Evolutionary conservation across 805 yeast genomes (phyloP).

Genomic region (Candida patagonica): DNA sequence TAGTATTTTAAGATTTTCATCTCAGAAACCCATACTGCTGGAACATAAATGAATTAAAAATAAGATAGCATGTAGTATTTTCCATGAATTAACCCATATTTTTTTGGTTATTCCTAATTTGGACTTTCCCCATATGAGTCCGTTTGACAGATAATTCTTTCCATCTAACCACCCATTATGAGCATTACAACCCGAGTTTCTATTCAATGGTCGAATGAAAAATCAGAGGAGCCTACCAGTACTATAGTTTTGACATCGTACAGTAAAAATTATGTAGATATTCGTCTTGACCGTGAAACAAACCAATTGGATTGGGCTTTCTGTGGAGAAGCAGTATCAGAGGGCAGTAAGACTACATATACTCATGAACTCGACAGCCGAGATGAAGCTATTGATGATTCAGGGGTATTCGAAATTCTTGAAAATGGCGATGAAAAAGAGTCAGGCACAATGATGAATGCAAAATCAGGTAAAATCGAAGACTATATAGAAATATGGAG

Average conservation of each 20-base stretch:
- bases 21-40: too few species aligned
- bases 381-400: conserved; percentile 24
- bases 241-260: conserved; percentile 44
- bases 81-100: too few species aligned
- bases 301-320: conserved; percentile 25
- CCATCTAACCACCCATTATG: conserved; percentile 7
- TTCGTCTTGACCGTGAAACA: conserved; percentile 20
- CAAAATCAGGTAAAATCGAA: conserved; percentile 33
- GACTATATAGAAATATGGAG: conserved; percentile 49
- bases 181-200: conserved; percentile 38
- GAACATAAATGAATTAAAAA: too few species aligned
- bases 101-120: too few species aligned
- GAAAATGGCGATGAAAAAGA: conserved; percentile 39
- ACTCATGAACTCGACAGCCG: conserved; percentile 16
- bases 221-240: conserved; percentile 35
- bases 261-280: conserved; percentile 38
- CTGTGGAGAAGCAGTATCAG: conserved; percentile 17
- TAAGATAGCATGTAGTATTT: too few species aligned
- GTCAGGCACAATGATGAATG: conserved; percentile 41
- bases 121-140: too few species aligned
- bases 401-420: conserved; percentile 37
- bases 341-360: conserved; percentile 3
- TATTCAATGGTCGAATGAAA: conserved; percentile 41
- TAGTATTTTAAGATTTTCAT: too few species aligned
- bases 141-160: too few species aligned